These are phyloP conservation scores for Aspergillus hortae DNA, from an alignment of 2,329 filamentous ascomycete species.

Conservation along the genomic window DNA sequence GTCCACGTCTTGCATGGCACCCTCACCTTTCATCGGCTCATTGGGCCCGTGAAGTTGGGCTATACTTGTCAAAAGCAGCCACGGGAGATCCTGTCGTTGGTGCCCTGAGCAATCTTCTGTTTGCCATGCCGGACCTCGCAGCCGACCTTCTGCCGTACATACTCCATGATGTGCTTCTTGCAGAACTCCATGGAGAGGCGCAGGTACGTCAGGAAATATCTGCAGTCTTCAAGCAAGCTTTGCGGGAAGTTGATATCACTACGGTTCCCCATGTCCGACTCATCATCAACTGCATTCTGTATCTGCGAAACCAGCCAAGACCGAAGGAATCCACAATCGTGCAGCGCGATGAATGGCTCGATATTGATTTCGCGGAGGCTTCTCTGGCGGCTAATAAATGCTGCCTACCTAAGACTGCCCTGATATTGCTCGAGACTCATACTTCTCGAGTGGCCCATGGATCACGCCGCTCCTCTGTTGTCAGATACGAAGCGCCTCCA, in stretches of 20 bases:
- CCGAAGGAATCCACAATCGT: constrained; percentile 74
- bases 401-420: constrained; percentile 80
- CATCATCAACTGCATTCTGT: constrained; percentile 75
- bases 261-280: constrained; percentile 65
- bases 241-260: constrained; percentile 44
- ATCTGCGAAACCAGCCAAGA: constrained; percentile 75
- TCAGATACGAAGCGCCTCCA: constrained; percentile 54
- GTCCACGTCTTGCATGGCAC: constrained; percentile 15
- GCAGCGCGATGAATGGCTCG: constrained; percentile 79
- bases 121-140: constrained; percentile 65
- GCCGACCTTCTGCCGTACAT: constrained; percentile 76
- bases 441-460: constrained; percentile 54
- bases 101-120: constrained; percentile 64
- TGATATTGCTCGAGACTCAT: constrained; percentile 76
- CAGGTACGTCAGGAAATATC: constrained; percentile 63
- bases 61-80: constrained; percentile 57
- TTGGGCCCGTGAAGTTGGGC: constrained; percentile 33
- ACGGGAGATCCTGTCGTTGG: constrained; percentile 65
- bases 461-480: constrained; percentile 64
- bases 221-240: constrained; percentile 59
- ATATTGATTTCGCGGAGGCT: constrained; percentile 70
- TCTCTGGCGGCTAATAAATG: constrained; percentile 71
- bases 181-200: constrained; percentile 62
- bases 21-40: constrained; percentile 20
- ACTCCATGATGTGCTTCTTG: constrained; percentile 73